Conservation (phyloP, 2,329 filamentous ascomycete genomes). For the Gyromitra esculenta region DNA sequence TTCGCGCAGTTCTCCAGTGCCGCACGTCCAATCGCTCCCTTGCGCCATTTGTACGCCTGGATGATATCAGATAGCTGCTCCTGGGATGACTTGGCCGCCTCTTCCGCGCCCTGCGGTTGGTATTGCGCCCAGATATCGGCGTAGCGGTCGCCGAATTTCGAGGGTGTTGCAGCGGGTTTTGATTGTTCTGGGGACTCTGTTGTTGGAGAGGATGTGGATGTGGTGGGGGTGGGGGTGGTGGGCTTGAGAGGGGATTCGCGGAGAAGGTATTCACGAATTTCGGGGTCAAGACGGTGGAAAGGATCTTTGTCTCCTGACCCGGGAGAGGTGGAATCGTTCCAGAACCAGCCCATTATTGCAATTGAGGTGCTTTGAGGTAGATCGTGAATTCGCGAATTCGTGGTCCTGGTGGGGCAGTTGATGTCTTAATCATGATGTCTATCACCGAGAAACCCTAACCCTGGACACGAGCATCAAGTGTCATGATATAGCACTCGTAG, state of each 20-base stretch:
- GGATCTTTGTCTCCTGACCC: constrained; percentile 66
- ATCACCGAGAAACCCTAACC: constrained; percentile 35
- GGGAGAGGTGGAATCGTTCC: constrained; percentile 61
- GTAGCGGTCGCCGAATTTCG: constrained; percentile 72
- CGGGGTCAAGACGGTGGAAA: constrained; percentile 79
- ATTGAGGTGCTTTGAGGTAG: constrained; percentile 3
- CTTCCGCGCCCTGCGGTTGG: constrained; percentile 74
- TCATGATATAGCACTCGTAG: constrained; percentile 34
- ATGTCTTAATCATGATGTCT: constrained; percentile 1
- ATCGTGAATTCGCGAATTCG: background rate
- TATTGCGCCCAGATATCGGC: constrained; percentile 95
- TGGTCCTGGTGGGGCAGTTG: constrained; percentile 1
- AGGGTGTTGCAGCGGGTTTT: constrained; percentile 57
- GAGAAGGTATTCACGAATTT: constrained; percentile 83
- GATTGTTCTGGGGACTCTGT: constrained; percentile 28
- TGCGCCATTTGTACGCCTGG: constrained; percentile 83
- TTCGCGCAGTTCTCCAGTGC: constrained; percentile 93
- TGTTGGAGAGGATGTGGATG: constrained; percentile 44
- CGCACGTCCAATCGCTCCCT: constrained; percentile 77
- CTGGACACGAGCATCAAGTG: background rate
- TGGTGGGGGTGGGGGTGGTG: constrained; percentile 62
- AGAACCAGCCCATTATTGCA: constrained; percentile 71
- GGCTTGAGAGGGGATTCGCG: constrained; percentile 82
- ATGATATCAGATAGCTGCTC: constrained; percentile 83
- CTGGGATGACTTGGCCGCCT: constrained; percentile 76